These are phyloP conservation scores for Pilobolus umbonatus DNA, from an alignment of 192 early-diverging fungal genomes.

Conservation along the genomic window DNA sequence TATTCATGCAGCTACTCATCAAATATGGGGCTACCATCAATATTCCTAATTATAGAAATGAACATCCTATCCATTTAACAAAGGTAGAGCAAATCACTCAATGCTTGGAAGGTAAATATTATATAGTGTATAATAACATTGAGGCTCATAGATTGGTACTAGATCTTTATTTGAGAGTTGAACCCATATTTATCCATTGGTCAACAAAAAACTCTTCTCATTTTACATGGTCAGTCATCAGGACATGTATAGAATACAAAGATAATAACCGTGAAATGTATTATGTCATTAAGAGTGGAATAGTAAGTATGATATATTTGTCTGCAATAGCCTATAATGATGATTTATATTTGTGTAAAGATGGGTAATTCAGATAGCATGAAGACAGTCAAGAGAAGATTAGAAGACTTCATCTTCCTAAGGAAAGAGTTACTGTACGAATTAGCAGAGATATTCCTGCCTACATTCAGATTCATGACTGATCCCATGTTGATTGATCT, in stretches of 20 bases:
- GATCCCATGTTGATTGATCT: slow-evolving; percentile 36
- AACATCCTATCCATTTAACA: background rate
- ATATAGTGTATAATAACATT: background rate
- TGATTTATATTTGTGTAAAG: no score
- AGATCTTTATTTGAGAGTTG: background rate
- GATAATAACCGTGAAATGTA: background rate
- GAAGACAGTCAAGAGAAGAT: slow-evolving; percentile 36
- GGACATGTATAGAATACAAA: no score
- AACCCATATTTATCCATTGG: background rate
- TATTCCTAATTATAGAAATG: background rate
- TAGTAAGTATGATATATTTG: no score
- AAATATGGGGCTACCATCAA: slow-evolving; percentile 22
- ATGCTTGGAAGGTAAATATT: slow-evolving; percentile 5
- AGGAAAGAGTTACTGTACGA: slow-evolving; percentile 36
- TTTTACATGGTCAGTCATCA: slow-evolving; percentile 1
- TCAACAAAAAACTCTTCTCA: background rate
- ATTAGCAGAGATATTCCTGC: slow-evolving; percentile 39
- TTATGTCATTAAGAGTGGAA: slow-evolving; percentile 42
- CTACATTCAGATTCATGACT: slow-evolving; percentile 33
- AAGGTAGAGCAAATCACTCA: background rate
- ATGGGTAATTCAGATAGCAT: slow-evolving; percentile 25
- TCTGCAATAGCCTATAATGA: no score
- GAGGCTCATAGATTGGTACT: background rate
- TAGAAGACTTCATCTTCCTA: slow-evolving; percentile 44
- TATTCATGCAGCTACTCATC: slow-evolving; percentile 21